Evolutionary conservation across 306 rosid species (phyloP).

Genomic region (Dryas drummondii): DNA sequence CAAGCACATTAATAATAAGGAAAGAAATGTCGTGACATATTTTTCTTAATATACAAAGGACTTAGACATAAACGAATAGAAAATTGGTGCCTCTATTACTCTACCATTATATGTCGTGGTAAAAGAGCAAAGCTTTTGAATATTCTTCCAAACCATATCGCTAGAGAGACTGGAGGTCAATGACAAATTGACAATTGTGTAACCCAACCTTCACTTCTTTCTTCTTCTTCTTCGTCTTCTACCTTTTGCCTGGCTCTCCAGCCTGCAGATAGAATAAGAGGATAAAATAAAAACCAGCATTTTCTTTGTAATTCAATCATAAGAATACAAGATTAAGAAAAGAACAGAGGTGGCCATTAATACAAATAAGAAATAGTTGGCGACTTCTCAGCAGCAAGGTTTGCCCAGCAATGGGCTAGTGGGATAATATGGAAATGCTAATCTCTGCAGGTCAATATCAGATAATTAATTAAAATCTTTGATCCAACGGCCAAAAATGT

Average conservation of each 20-base stretch:
- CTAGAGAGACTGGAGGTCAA: background rate
- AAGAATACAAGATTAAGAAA: background rate
- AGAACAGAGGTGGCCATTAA: background rate
- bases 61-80: too few species aligned
- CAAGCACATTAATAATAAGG: too few species aligned
- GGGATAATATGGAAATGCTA: too few species aligned
- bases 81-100: too few species aligned
- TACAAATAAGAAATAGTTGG: background rate
- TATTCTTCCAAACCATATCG: background rate
- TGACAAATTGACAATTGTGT: background rate
- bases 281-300: background rate
- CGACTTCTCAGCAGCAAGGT: background rate
- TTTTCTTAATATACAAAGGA: too few species aligned
- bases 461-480: background rate
- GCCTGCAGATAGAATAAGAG: background rate
- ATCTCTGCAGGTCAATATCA: background rate
- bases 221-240: background rate
- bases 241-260: background rate
- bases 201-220: background rate
- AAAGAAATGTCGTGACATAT: too few species aligned
- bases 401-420: background rate
- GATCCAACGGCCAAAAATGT: slow-evolving; percentile 7
- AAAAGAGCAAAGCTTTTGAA: too few species aligned
- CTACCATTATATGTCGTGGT: too few species aligned
- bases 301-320: background rate